Conservation (phyloP, 2,329 filamentous ascomycete species). For the Diplodia sapinea region DNA sequence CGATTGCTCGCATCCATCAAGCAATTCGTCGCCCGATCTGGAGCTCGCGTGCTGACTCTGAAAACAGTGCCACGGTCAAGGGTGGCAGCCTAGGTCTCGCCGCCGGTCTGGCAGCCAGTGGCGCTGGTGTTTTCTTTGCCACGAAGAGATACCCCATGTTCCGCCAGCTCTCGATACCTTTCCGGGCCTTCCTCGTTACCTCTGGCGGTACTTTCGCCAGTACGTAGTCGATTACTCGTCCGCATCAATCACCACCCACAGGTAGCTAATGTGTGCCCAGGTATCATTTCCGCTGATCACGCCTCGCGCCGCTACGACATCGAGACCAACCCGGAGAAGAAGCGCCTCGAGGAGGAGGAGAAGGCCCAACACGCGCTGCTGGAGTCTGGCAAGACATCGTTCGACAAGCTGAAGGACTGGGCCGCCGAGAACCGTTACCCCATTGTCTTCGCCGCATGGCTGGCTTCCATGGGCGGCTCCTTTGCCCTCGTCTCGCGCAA, state of each 20-base stretch:
- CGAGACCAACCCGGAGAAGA: constrained; percentile 68
- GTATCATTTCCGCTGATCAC: constrained; percentile 83
- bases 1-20: background rate
- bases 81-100: constrained; percentile 77
- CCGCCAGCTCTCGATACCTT: constrained; percentile 81
- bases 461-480: constrained; percentile 77
- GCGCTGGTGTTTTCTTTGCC: constrained; percentile 70
- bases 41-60: constrained; percentile 22
- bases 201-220: constrained; percentile 82
- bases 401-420: constrained; percentile 72
- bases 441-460: constrained; percentile 82
- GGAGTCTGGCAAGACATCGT: constrained; percentile 60
- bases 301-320: constrained; percentile 74
- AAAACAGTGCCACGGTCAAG: constrained; percentile 69
- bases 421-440: constrained; percentile 81
- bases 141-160: constrained; percentile 76
- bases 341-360: constrained; percentile 61
- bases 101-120: constrained; percentile 70
- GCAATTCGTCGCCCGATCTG: background rate
- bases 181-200: constrained; percentile 87
- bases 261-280: constrained; percentile 39
- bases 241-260: background rate
- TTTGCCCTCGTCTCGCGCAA: constrained; percentile 79
- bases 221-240: constrained; percentile 37
- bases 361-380: constrained; percentile 41